Evolutionary conservation across 805 yeast species (phyloP).

Genomic region (Barnettozyma vustinii): DNA sequence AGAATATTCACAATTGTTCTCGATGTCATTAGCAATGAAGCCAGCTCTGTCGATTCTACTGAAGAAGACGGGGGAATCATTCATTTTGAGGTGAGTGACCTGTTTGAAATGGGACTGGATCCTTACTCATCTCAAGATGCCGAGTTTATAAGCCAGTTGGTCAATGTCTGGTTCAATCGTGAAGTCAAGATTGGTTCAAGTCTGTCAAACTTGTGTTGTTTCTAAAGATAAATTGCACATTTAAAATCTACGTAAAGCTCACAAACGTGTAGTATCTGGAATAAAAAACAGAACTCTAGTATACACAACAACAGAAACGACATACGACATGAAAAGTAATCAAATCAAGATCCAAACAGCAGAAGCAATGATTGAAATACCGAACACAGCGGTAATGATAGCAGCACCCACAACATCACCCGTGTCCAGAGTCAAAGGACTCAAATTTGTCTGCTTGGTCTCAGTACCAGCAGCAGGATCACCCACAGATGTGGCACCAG

Average conservation of each 20-base stretch:
- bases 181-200: conserved; percentile 37
- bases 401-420: conserved; percentile 63
- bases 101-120: conserved; percentile 54
- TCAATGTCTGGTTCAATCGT: conserved; percentile 42
- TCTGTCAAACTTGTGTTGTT: conserved; percentile 31
- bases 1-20: conserved; percentile 35
- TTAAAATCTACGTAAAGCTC: neutral
- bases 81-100: conserved; percentile 30
- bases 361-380: conserved; percentile 33
- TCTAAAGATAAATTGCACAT: conserved; percentile 2
- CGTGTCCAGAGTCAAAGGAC: conserved; percentile 32
- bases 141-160: conserved; percentile 37
- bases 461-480: conserved; percentile 59
- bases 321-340: neutral
- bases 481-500: conserved; percentile 66
- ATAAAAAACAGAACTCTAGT: neutral
- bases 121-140: conserved; percentile 44
- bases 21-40: conserved; percentile 32
- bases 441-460: conserved; percentile 28
- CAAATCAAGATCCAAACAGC: conserved; percentile 36
- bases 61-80: conserved; percentile 8
- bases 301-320: neutral
- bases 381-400: conserved; percentile 52
- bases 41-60: conserved; percentile 6
- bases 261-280: neutral